Base-by-base conservation (phyloP, 148 eudicot genomes). In the Camellia japonica region DNA sequence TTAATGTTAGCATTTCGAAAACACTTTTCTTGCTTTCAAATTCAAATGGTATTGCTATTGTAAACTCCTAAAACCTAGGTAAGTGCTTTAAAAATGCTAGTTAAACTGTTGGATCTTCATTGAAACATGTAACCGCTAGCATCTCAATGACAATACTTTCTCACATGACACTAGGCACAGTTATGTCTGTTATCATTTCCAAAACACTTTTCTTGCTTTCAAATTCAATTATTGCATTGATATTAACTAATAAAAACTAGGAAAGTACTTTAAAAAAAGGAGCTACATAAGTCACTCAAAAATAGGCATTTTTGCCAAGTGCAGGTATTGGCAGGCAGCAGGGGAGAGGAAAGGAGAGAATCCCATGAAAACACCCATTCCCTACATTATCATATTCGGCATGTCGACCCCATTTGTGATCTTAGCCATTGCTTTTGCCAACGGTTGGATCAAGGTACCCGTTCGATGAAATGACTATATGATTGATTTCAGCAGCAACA, bases 371-470 rank as follows among this genome's bases (percentile, higher is more conserved):
- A 93, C 98, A 14, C 99, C 99, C 3, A 85, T 96, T 66, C 99
- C 99, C 60, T 96, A 93, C 80, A 90, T 96, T 4, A 88, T 96
- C 83, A 90, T 96, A 73, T 90, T 93, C 43, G 99, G 99, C 8
- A 91, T 96, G 97, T 96, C 99, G 2, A 96, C 99, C 0, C 99
- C 99, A 41, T 96, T 96, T 78, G 83, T 96, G 20, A 96, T 96
- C 78, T 84, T 96, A 67, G 99, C 97, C 78, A 78, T 96, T 88
- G 99, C 92, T 68, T 96, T 96, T 80, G 93, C 90, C 1, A 96
- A 96, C 83, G 99, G 99, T 11, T 96, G 99, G 99, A 91, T 96
- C 41, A 96, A 96, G 83, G 91, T 76, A 47, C 99, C 99, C 0
- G 54, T 88, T 38, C 87, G 98, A 83, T 95, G 84, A 93, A 65